Evolutionary conservation across 495 filamentous ascomycete genomes (phyloP).

Genomic region (Penicillium fimorum): DNA sequence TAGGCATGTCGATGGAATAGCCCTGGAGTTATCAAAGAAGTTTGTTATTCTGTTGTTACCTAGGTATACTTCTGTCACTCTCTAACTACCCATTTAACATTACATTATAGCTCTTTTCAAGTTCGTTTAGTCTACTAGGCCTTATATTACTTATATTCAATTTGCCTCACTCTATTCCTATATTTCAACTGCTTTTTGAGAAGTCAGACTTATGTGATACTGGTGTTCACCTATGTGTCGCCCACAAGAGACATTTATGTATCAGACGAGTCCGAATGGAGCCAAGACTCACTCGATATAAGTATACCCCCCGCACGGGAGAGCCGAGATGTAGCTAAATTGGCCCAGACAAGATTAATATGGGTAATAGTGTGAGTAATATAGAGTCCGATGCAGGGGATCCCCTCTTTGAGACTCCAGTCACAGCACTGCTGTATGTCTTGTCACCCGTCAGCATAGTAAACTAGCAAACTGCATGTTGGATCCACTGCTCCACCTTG

Average conservation of each 20-base stretch:
- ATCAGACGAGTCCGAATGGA: background rate
- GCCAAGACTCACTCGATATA: constrained; percentile 6
- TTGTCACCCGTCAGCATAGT: constrained; percentile 13
- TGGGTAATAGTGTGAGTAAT: background rate
- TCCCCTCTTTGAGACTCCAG: constrained; percentile 8
- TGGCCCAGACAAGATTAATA: background rate
- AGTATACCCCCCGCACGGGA: background rate
- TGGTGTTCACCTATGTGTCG: background rate
- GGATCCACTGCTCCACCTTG: constrained; percentile 33
- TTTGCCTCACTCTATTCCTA: background rate
- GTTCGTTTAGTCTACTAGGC: background rate
- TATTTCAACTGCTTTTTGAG: background rate
- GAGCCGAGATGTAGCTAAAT: constrained; percentile 1
- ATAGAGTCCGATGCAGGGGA: constrained; percentile 2
- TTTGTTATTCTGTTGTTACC: background rate
- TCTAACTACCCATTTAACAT: background rate
- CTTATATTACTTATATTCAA: background rate
- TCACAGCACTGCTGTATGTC: constrained; percentile 8
- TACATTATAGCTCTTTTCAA: background rate
- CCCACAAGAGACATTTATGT: background rate
- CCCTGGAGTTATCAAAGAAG: background rate
- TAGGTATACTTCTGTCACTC: background rate
- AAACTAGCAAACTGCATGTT: constrained; percentile 33
- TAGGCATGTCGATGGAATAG: background rate
- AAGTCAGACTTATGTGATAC: background rate